Base-by-base conservation (phyloP, 805 yeast genomes). In the Saturnispora serradocipensis region DNA sequence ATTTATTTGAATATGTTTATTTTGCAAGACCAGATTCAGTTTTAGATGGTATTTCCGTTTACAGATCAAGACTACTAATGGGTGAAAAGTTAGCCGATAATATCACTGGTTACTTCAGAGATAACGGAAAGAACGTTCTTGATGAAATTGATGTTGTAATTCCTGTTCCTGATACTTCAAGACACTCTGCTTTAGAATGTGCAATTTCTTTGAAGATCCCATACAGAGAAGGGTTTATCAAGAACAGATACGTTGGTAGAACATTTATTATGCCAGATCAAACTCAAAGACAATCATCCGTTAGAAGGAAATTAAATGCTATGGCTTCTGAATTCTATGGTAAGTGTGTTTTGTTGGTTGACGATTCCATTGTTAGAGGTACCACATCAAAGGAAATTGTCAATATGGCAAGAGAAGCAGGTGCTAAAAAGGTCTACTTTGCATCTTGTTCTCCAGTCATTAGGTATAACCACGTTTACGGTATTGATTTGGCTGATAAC, bases 371-470 rank as follows among this genome's bases (percentile, higher is more conserved):
- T 58, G 99, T 93, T 9, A 82, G 99, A 67, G 99, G 99, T 56
- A 93, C 99, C 20, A 93, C 99, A 3, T 89, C 97, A 6, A 86
- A 81, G 67, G 99, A 93, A 72, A 93, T 93, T 58, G 95, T 93
- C 34, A 85, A 82, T 58, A 93, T 93, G 99, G 99, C 99, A n/a
- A 79, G 86, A 60, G 99, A 93, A 68, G 96, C 98, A 5, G 99
- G 99, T 53, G 99, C 99, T 44, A 82, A 79, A 55, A 84, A 82
- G 60, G 99, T 93, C n/a, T 91, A 80, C 66, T 85, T 93, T 67
- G 99, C 99, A 0, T 87, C 96, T 25, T 93, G 97, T 64, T 95
- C 99, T 15, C 99, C 99, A 28, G 95, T 97, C n/a, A 93, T 93
- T 61, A 81, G 99, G 68, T 81, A 74, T 70, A 93, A 93, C 71